Evolutionary conservation across 257 asterid genomes (phyloP), one percentile per base, ranked within the genome.

Genomic region (Misopates orontium): DNA sequence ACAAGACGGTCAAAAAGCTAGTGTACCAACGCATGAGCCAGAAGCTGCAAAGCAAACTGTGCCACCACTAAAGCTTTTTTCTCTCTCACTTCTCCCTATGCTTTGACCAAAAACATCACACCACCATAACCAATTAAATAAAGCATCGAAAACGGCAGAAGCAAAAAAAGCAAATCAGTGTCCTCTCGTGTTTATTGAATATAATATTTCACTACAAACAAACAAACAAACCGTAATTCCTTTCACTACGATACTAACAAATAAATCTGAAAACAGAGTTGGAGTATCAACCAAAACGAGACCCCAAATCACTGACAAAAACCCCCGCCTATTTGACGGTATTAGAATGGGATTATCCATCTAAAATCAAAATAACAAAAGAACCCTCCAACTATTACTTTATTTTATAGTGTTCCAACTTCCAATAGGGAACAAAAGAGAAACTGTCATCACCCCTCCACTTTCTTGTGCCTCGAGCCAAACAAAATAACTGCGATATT

Each of bases 281-380:
- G 75, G 70, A 64, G 77, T 17, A 49, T 68, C 77, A 59, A 71
- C 82, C 86, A 83, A 78, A 85, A 74, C 74, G 62, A 58, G 47
- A 67, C 78, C 14, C 77, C 83, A 75, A 40, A 75, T 55, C 79
- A 24, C 65, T 54, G 40, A 65, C 20, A 19, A 53, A 56, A 39
- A n/a, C n/a, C n/a, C 63, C 71, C 45, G 21, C 42, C 73, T 63
- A 61, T 71, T 56, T 40, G 82, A 69, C 72, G 71, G 60, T 32
- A 20, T 32, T 19, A 54, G 8, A 45, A 62, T 67, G 56, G 62
- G 40, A 62, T 53, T 17, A 39, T 22, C 62, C 59, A 4, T 47
- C 51, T 54, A 58, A 4, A 16, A 53, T 6, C 48, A 66, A 68
- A 28, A 62, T 15, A 70, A 62, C 25, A 21, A 56, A 56, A 20